A percentile compares a stretch with the other conserved stretches of the same genome.
These are phyloP conservation scores for Mycena capillaripes DNA, from an alignment of 768 basidiomycete species.

Conservation along the genomic window DNA sequence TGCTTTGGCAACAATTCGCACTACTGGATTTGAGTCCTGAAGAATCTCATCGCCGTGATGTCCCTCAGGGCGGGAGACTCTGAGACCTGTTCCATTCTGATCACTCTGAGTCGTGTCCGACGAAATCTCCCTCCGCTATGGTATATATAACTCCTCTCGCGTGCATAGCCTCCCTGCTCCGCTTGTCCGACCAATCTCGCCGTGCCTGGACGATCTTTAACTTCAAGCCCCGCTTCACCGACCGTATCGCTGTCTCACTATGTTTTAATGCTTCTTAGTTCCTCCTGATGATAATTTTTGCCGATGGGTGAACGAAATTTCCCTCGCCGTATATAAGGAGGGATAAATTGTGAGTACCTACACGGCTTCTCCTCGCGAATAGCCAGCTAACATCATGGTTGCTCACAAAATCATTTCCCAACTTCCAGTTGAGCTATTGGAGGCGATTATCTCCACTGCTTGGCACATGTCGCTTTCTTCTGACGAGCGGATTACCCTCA, in stretches of 20 bases:
- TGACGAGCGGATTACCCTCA: constrained; percentile 35
- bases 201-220: constrained; percentile 18
- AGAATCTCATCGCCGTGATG: too few relatives aligned
- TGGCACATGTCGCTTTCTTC: constrained; percentile 37
- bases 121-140: neutral
- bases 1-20: too few relatives aligned
- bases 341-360: neutral
- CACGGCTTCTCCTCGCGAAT: neutral
- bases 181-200: constrained; percentile 20
- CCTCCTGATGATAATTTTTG: neutral
- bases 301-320: constrained; percentile 10
- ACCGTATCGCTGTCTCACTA: constrained; percentile 33
- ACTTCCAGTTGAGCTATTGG: constrained; percentile 39
- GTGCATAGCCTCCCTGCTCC: constrained; percentile 7
- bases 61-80: too few relatives aligned
- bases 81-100: neutral
- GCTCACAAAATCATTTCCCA: neutral
- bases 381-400: neutral
- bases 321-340: constrained; percentile 6
- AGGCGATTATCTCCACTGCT: constrained; percentile 28
- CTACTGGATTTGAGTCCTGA: too few relatives aligned
- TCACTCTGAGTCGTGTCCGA: neutral
- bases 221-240: constrained; percentile 23
- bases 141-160: neutral
- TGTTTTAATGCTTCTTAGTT: neutral